phyloP scores from a whole-genome alignment of 2,329 filamentous ascomycete genomes.

The Trichocomaceae sp. region DNA sequence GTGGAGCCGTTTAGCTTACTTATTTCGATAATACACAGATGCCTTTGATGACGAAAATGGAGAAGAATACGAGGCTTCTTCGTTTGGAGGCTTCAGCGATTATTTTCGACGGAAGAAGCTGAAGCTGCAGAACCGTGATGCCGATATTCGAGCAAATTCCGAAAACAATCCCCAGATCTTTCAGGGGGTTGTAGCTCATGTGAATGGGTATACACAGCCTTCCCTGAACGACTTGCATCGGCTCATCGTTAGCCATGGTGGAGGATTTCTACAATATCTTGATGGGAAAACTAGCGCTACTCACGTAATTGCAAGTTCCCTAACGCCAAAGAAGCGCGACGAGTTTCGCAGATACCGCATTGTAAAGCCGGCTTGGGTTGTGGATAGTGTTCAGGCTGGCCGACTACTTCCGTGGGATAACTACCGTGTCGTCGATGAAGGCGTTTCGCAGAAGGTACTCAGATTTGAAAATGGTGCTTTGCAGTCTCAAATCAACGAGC shows the following conservation, averaged over 20 bases:
- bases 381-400: slow-evolving; percentile 78
- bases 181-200: slow-evolving; percentile 80
- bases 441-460: slow-evolving; percentile 71
- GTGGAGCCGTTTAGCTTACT: slow-evolving; percentile 1
- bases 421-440: slow-evolving; percentile 80
- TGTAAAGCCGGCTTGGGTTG: slow-evolving; percentile 90
- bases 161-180: slow-evolving; percentile 75
- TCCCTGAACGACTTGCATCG: slow-evolving; percentile 81
- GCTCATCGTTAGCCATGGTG: slow-evolving; percentile 87
- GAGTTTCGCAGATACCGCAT: slow-evolving; percentile 85
- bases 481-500: slow-evolving; percentile 58
- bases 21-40: slow-evolving; percentile 38
- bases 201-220: slow-evolving; percentile 94
- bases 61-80: slow-evolving; percentile 82
- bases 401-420: slow-evolving; percentile 77
- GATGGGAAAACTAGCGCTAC: slow-evolving; percentile 93
- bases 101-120: slow-evolving; percentile 96
- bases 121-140: slow-evolving; percentile 92
- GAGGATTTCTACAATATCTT: slow-evolving; percentile 87
- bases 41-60: slow-evolving; percentile 73
- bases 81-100: slow-evolving; percentile 82
- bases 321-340: slow-evolving; percentile 87
- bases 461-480: slow-evolving; percentile 58
- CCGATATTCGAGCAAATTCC: slow-evolving; percentile 64
- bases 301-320: slow-evolving; percentile 83